These are phyloP conservation scores for Petunia secreta DNA, from an alignment of 257 asterid genomes.

Conservation along the genomic window DNA sequence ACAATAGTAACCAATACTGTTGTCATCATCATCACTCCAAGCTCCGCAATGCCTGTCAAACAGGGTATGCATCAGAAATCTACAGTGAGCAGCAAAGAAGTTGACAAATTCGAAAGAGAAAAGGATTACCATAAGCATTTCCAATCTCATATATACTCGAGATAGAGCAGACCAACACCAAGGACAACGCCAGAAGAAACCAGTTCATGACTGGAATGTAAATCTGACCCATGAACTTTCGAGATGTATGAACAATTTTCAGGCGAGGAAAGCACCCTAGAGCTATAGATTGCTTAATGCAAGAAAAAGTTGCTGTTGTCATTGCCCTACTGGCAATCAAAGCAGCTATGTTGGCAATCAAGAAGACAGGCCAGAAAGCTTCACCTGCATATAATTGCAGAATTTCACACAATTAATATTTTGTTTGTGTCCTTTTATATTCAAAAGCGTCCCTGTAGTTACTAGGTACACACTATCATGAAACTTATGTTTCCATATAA, in stretches of 20 bases:
- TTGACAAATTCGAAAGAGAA: slow-evolving; percentile 24
- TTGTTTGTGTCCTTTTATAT: not conserved
- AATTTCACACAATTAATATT: slow-evolving; percentile 27
- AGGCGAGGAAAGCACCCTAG: slow-evolving; percentile 99
- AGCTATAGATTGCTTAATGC: slow-evolving; percentile 90
- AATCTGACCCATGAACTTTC: slow-evolving; percentile 96
- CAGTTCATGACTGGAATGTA: slow-evolving; percentile 98
- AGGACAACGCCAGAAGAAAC: slow-evolving; percentile 78
- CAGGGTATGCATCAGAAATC: slow-evolving; percentile 41
- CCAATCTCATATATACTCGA: slow-evolving; percentile 93
- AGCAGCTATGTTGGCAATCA: slow-evolving; percentile 94
- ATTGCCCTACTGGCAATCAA: slow-evolving; percentile 96
- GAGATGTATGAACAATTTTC: slow-evolving; percentile 91
- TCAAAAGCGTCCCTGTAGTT: not conserved
- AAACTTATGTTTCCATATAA: slow-evolving; percentile 16
- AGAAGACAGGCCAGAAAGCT: slow-evolving; percentile 91
- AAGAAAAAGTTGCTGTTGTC: slow-evolving; percentile 96
- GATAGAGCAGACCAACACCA: slow-evolving; percentile 82
- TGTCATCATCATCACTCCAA: slow-evolving; percentile 97
- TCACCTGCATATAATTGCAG: slow-evolving; percentile 67
- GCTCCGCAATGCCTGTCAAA: slow-evolving; percentile 87
- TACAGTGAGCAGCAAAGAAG: slow-evolving; percentile 19
- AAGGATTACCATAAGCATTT: slow-evolving; percentile 91
- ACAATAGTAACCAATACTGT: slow-evolving; percentile 83
- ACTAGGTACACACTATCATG: slow-evolving; percentile 10